phyloP scores from a whole-genome alignment of 1,284 basidiomycete genomes.

The Cryptococcus sp. region DNA sequence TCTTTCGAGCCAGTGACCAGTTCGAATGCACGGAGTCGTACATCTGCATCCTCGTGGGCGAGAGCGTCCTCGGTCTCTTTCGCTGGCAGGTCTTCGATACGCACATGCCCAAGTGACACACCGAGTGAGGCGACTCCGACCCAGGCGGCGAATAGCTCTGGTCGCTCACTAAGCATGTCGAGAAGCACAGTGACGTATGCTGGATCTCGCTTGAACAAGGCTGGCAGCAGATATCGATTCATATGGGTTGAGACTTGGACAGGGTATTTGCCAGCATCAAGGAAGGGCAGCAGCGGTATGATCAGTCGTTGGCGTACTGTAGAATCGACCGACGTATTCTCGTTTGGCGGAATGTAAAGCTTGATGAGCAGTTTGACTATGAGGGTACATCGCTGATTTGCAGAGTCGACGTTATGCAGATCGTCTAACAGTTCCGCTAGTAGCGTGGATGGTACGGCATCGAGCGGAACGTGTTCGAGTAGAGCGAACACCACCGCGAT shows the following conservation, averaged over 20 bases:
- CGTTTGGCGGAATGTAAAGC: background rate
- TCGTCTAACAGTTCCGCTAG: conserved; percentile 26
- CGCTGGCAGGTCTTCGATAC: conserved; percentile 25
- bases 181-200: conserved; percentile 19
- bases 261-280: conserved; percentile 18
- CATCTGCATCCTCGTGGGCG: conserved; percentile 29
- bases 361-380: conserved; percentile 27
- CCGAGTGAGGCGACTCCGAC: conserved; percentile 41
- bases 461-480: conserved; percentile 24
- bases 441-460: conserved; percentile 19
- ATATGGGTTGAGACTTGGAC: conserved; percentile 19
- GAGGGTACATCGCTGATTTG: conserved; percentile 27
- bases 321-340: too few relatives aligned
- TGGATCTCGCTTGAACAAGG: conserved; percentile 28
- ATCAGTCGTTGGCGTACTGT: conserved; percentile 15
- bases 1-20: conserved; percentile 34
- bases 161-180: conserved; percentile 9
- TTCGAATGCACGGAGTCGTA: conserved; percentile 41
- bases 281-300: conserved; percentile 25
- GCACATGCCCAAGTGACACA: conserved; percentile 26
- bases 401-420: conserved; percentile 23
- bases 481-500: conserved; percentile 26
- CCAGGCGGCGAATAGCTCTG: conserved; percentile 35
- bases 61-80: conserved; percentile 31
- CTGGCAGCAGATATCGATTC: conserved; percentile 38